Conservation (phyloP, 2,329 filamentous ascomycete species). For the Fusarium lyarnte region DNA sequence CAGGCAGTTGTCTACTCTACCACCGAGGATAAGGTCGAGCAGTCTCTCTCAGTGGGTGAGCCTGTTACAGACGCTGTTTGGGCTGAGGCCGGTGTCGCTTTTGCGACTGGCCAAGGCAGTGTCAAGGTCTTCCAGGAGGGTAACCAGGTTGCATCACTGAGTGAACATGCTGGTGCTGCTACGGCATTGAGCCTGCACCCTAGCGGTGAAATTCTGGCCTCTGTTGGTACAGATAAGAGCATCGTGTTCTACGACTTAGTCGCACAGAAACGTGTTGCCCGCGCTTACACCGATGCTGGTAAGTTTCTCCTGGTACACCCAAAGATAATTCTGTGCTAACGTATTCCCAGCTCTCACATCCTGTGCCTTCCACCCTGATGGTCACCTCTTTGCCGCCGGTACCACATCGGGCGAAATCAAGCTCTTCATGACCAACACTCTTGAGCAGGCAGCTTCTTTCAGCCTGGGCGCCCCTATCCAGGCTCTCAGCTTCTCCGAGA, state of each 20-base stretch:
- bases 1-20: slow-evolving; percentile 80
- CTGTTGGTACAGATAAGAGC: slow-evolving; percentile 90
- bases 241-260: slow-evolving; percentile 88
- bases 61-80: slow-evolving; percentile 74
- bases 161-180: slow-evolving; percentile 84
- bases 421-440: slow-evolving; percentile 86
- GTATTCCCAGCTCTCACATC: slow-evolving; percentile 71
- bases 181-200: slow-evolving; percentile 85
- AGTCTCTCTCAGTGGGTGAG: slow-evolving; percentile 72
- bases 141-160: slow-evolving; percentile 73
- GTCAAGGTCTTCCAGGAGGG: slow-evolving; percentile 84
- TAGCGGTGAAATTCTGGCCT: slow-evolving; percentile 82
- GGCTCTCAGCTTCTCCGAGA: slow-evolving; percentile 89
- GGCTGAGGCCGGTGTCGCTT: slow-evolving; percentile 73
- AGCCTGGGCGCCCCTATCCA: slow-evolving; percentile 74
- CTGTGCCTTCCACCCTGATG: slow-evolving; percentile 92
- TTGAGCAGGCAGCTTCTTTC: slow-evolving; percentile 80
- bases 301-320: slow-evolving; percentile 52
- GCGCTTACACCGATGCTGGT: slow-evolving; percentile 84
- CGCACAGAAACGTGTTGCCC: slow-evolving; percentile 73
- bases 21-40: slow-evolving; percentile 72
- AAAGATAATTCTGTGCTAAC: slow-evolving; percentile 1
- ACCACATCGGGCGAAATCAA: slow-evolving; percentile 83
- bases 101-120: slow-evolving; percentile 78
- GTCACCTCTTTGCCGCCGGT: slow-evolving; percentile 90